phyloP scores from a whole-genome alignment of 306 rosid species.

The Cucumis cinereus region DNA sequence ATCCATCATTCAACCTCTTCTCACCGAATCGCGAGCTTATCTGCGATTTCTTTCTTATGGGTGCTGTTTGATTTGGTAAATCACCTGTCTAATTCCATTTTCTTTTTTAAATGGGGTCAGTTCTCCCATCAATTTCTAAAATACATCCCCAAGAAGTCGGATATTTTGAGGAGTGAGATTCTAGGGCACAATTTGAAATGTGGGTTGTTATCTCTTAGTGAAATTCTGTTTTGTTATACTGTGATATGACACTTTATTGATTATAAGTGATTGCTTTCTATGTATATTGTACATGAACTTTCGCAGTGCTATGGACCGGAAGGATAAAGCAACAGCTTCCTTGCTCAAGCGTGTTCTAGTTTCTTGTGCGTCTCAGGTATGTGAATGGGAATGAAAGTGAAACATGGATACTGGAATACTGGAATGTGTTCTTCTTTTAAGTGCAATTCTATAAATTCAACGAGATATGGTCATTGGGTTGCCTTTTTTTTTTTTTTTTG shows the following conservation, averaged over 20 bases:
- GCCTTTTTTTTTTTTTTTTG: neutral
- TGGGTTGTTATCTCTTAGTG: neutral
- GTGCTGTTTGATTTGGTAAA: neutral
- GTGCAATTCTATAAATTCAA: neutral
- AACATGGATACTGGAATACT: neutral
- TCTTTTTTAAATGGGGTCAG: neutral
- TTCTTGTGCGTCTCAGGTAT: constrained; percentile 78
- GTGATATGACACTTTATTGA: neutral
- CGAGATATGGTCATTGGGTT: neutral
- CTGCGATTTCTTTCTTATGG: neutral
- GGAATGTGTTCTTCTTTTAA: neutral
- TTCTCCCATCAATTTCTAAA: neutral
- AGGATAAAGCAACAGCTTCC: constrained; percentile 58
- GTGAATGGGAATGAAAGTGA: neutral
- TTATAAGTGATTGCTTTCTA: neutral
- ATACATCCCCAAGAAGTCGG: neutral
- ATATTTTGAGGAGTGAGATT: neutral
- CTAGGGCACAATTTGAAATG: neutral
- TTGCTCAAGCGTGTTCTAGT: constrained; percentile 59
- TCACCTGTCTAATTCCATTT: neutral
- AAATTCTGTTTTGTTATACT: neutral
- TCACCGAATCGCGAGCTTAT: neutral
- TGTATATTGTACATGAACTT: neutral
- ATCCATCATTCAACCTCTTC: neutral
- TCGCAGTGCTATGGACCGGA: constrained; percentile 43